These are phyloP conservation scores for Elsinoe arachidis DNA, from an alignment of 2,329 filamentous ascomycete genomes.

Conservation along the genomic window DNA sequence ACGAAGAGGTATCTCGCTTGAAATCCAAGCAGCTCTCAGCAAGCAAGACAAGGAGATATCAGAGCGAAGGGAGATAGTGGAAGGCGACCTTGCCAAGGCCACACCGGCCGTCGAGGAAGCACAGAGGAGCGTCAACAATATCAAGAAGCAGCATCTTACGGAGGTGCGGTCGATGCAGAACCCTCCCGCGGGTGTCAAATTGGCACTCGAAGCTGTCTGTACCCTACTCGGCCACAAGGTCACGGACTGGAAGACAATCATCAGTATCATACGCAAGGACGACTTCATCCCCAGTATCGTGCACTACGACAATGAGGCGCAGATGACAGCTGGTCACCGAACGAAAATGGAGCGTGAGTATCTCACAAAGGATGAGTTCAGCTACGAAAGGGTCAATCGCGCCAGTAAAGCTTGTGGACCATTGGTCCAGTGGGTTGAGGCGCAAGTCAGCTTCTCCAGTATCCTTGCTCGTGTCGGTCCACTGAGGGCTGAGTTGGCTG, in stretches of 20 bases:
- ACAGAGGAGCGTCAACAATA: conserved; percentile 94
- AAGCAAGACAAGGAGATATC: conserved; percentile 86
- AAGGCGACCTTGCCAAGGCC: conserved; percentile 78
- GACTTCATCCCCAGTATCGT: conserved; percentile 98
- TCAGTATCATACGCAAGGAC: conserved; percentile 78
- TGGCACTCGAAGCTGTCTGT: conserved; percentile 93
- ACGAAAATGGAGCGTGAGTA: conserved; percentile 89
- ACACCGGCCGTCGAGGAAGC: conserved; percentile 91
- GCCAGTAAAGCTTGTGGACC: conserved; percentile 96
- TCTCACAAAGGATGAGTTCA: conserved; percentile 88
- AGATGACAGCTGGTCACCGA: conserved; percentile 79
- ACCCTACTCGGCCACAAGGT: conserved; percentile 86
- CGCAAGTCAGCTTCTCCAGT: conserved; percentile 95
- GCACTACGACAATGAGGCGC: conserved; percentile 88
- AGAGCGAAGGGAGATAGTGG: conserved; percentile 70
- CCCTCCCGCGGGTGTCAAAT: conserved; percentile 79
- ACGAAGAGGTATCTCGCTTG: conserved; percentile 75
- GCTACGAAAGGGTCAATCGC: conserved; percentile 89
- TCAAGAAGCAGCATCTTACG: conserved; percentile 92
- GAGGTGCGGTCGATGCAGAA: conserved; percentile 97
- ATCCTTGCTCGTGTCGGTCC: conserved; percentile 92
- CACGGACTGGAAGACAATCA: conserved; percentile 83
- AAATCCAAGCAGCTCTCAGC: conserved; percentile 80
- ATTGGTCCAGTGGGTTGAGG: conserved; percentile 91
- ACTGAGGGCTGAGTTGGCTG: conserved; percentile 76